A percentile compares a stretch with the other conserved stretches of the same genome.
phyloP scores from a whole-genome alignment of 1,284 basidiomycete species.

The Irpex rosettiformis region DNA sequence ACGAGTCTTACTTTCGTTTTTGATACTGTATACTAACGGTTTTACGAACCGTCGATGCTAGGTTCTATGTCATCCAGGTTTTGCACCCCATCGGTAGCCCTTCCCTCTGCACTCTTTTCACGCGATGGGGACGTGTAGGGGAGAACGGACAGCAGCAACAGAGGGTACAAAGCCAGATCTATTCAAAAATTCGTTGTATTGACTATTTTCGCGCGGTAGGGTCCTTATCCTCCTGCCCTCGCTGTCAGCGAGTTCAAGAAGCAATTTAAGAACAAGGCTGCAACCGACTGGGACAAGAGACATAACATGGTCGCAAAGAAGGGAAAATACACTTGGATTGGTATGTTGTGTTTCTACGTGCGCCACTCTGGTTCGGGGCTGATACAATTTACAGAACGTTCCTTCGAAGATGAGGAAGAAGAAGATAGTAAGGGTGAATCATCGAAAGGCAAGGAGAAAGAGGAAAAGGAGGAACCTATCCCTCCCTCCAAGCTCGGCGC shows the following conservation, averaged over 20 bases:
- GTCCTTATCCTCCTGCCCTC: conserved; percentile 29
- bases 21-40: background rate
- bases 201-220: no score
- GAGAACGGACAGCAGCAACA: conserved; percentile 46
- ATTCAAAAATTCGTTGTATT: no score
- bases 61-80: conserved; percentile 65
- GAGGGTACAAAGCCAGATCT: conserved; percentile 37
- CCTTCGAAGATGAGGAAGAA: conserved; percentile 44
- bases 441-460: conserved; percentile 28
- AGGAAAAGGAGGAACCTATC: conserved; percentile 41
- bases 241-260: conserved; percentile 57
- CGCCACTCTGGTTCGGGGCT: background rate
- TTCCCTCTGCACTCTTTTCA: conserved; percentile 39
- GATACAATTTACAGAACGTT: conserved; percentile 38
- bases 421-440: conserved; percentile 31
- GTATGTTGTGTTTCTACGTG: conserved; percentile 26
- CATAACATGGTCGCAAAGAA: conserved; percentile 53
- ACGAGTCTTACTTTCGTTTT: conserved; percentile 8
- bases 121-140: conserved; percentile 63
- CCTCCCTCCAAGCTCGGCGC: conserved; percentile 44
- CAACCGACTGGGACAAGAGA: conserved; percentile 47
- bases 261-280: conserved; percentile 57
- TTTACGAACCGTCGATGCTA: conserved; percentile 23
- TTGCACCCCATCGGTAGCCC: conserved; percentile 47
- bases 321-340: conserved; percentile 62